Conservation (phyloP, 352 stramenopile genomes). For the Aphanomyces astaci region DNA sequence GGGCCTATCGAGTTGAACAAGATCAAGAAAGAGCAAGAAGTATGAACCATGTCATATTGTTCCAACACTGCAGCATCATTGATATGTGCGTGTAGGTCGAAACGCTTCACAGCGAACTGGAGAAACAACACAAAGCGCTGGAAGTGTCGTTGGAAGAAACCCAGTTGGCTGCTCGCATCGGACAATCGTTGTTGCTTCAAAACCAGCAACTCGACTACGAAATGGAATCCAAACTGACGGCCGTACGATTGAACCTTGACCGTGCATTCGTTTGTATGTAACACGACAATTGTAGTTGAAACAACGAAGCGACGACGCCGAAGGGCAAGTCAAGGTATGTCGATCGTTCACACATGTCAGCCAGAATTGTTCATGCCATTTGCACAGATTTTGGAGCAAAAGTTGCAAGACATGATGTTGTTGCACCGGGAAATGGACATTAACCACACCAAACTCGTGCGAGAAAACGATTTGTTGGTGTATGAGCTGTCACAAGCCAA, state of each 20-base stretch:
- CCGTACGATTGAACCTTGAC: background rate
- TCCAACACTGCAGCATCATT: background rate
- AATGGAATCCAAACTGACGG: slow-evolving; percentile 26
- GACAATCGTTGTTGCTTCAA: slow-evolving; percentile 36
- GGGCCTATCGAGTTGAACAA: background rate
- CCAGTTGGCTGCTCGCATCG: slow-evolving; percentile 37
- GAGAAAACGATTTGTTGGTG: background rate
- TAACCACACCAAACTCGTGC: background rate
- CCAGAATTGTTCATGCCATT: background rate
- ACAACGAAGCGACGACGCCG: background rate
- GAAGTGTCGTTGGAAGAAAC: slow-evolving; percentile 41
- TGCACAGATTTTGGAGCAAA: background rate
- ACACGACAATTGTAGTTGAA: background rate
- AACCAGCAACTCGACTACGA: slow-evolving; percentile 44
- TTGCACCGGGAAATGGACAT: slow-evolving; percentile 1
- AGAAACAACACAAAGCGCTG: slow-evolving; percentile 38
- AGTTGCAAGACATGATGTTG: slow-evolving; percentile 4
- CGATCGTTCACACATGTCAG: background rate
- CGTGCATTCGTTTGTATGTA: background rate
- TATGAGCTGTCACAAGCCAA: background rate
- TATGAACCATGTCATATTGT: background rate
- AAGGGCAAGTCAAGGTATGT: background rate
- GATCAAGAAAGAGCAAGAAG: slow-evolving; percentile 14
- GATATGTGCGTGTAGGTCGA: slow-evolving; percentile 26
- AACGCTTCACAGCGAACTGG: slow-evolving; percentile 37